A percentile compares a stretch with the other conserved stretches of the same genome.
These are phyloP conservation scores for Backusella macrospora DNA, from an alignment of 192 early-diverging fungal genomes.

Conservation along the genomic window DNA sequence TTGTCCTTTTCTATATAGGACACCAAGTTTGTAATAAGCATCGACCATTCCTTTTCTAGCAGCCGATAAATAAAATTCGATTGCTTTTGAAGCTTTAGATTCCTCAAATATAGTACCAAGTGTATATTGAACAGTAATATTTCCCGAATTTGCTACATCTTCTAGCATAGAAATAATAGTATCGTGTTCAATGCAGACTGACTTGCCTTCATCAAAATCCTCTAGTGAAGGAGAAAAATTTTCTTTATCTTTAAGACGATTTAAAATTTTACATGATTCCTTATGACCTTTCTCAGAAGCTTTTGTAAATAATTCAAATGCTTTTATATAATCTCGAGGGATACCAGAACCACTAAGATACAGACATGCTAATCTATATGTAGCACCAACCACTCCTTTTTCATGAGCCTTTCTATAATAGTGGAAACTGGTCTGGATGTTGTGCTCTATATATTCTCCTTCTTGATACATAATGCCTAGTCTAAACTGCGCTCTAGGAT, in stretches of 20 bases:
- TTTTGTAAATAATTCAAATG: background rate
- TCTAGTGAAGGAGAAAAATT: background rate
- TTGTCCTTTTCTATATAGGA: conserved; percentile 21
- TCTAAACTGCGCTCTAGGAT: conserved; percentile 24
- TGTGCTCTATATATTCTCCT: background rate
- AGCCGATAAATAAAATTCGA: background rate
- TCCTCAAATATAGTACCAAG: background rate
- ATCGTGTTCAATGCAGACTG: no score
- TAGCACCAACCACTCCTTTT: background rate
- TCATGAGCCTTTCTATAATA: background rate
- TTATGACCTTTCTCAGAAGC: background rate
- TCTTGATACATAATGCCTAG: background rate
- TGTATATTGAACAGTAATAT: background rate
- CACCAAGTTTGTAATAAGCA: conserved; percentile 28
- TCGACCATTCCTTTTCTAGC: background rate
- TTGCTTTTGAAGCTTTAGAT: background rate
- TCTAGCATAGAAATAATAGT: background rate
- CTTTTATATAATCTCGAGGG: background rate
- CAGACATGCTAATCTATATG: background rate
- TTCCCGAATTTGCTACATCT: background rate
- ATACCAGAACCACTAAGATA: background rate
- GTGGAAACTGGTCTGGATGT: background rate
- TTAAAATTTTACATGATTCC: background rate
- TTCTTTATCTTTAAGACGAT: background rate
- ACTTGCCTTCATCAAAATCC: no score